Percentiles rank a stretch among this genome's conserved stretches.
Conservation (phyloP, 306 rosid genomes). For the Carpinus viminea region DNA sequence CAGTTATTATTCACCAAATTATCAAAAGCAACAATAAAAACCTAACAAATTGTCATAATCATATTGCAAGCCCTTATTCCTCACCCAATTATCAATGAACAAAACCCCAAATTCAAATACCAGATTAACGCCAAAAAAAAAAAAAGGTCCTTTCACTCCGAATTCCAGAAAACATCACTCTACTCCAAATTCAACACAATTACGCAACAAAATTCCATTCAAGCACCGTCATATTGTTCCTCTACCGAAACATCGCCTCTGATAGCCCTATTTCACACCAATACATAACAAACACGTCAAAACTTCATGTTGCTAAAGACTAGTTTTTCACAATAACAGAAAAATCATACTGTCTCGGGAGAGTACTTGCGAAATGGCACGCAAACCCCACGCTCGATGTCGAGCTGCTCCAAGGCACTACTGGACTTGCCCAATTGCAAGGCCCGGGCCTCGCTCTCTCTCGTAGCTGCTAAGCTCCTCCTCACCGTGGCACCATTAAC, state of each 20-base stretch:
- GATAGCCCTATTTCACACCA: not conserved
- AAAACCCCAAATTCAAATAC: not conserved
- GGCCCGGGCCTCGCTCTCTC: conserved; percentile 16
- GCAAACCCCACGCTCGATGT: conserved; percentile 96
- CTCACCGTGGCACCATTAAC: conserved; percentile 31
- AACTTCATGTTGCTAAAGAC: not conserved
- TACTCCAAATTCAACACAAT: not conserved
- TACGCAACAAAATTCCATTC: not conserved
- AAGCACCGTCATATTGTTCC: not conserved
- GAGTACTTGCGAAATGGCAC: conserved; percentile 95
- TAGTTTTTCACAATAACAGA: conserved; percentile 2
- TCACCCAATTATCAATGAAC: not conserved
- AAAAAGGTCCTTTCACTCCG: not conserved
- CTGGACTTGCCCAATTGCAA: conserved; percentile 41
- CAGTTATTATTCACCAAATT: not conserved
- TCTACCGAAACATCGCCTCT: not conserved
- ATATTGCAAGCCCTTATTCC: not conserved
- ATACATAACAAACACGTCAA: not conserved
- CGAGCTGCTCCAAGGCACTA: conserved; percentile 90
- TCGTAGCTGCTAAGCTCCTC: conserved; percentile 6
- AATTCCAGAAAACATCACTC: not conserved
- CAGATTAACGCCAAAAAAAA: not conserved
- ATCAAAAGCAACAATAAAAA: not conserved
- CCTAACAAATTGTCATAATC: not conserved
- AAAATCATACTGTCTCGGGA: conserved; percentile 75